Evolutionary conservation across 768 basidiomycete species (phyloP).

Genomic region (Rhizopogon vesiculosus): DNA sequence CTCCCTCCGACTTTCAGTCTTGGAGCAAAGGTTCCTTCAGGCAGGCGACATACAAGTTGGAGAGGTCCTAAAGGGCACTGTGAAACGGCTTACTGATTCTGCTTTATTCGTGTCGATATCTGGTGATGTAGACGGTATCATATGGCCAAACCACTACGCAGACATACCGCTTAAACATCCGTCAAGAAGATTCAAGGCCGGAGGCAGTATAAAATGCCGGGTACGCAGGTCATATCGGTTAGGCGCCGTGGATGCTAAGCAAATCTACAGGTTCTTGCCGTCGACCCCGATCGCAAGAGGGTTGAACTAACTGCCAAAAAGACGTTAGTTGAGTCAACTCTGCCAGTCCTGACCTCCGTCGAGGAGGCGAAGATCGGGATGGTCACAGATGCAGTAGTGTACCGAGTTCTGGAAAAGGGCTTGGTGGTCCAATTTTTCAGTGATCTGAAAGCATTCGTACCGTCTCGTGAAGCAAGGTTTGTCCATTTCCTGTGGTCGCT

Average conservation of each 20-base stretch:
- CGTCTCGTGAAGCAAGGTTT: slow-evolving; percentile 78
- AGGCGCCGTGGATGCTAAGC: neutral
- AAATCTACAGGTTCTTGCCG: slow-evolving; percentile 50
- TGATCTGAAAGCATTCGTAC: slow-evolving; percentile 77
- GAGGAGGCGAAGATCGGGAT: slow-evolving; percentile 68
- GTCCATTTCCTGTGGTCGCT: slow-evolving; percentile 11
- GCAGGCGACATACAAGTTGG: slow-evolving; percentile 82
- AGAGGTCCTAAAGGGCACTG: slow-evolving; percentile 78
- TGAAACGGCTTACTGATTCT: slow-evolving; percentile 79
- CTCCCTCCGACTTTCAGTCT: slow-evolving; percentile 76
- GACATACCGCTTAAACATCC: slow-evolving; percentile 95
- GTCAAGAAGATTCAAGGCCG: slow-evolving; percentile 53
- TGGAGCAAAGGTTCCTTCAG: slow-evolving; percentile 84
- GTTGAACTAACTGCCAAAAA: slow-evolving; percentile 90
- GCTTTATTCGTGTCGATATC: slow-evolving; percentile 83
- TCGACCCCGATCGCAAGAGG: slow-evolving; percentile 77
- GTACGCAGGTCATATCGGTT: slow-evolving; percentile 50
- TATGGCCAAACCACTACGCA: slow-evolving; percentile 94
- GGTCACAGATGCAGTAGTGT: slow-evolving; percentile 78
- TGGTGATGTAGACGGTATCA: slow-evolving; percentile 85
- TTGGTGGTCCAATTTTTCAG: slow-evolving; percentile 90
- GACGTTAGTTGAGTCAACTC: slow-evolving; percentile 73
- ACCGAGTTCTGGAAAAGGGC: slow-evolving; percentile 75
- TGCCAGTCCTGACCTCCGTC: slow-evolving; percentile 61
- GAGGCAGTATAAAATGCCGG: slow-evolving; percentile 77